phyloP scores from a whole-genome alignment of 192 early-diverging fungal genomes.

The Backusella parvicylindrica region DNA sequence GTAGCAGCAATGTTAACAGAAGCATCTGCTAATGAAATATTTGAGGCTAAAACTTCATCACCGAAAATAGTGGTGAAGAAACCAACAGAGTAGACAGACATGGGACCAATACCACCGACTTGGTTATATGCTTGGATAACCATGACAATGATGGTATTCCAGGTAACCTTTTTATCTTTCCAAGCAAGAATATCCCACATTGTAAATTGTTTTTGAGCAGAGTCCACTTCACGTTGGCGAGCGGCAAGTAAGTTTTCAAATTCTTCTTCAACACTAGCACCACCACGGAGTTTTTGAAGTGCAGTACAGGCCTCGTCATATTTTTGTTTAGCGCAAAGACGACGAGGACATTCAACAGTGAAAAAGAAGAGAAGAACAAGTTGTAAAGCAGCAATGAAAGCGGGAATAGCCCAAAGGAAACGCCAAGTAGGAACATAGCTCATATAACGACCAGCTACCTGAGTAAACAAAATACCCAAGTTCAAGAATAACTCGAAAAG shows the following conservation, averaged over 20 bases:
- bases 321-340: constrained; percentile 61
- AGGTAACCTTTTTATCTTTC: constrained; percentile 28
- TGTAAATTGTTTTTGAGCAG: background rate
- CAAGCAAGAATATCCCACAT: constrained; percentile 12
- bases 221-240: constrained; percentile 28
- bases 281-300: constrained; percentile 55
- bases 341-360: constrained; percentile 76
- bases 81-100: constrained; percentile 78
- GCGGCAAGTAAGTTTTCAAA: constrained; percentile 56
- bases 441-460: constrained; percentile 61
- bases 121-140: constrained; percentile 78
- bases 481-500: constrained; percentile 78
- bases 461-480: constrained; percentile 74
- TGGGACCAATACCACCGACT: constrained; percentile 81
- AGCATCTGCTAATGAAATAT: constrained; percentile 60
- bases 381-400: constrained; percentile 59
- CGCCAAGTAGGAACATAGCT: constrained; percentile 68
- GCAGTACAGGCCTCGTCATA: constrained; percentile 54
- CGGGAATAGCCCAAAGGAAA: constrained; percentile 61
- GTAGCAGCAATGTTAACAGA: constrained; percentile 61
- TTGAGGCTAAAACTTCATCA: constrained; percentile 42
- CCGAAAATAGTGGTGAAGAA: constrained; percentile 67
- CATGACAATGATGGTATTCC: constrained; percentile 64
- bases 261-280: constrained; percentile 60
- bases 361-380: constrained; percentile 56